A percentile compares a stretch with the other conserved stretches of the same genome.
These are phyloP conservation scores for Trichoderma simmonsii DNA, from an alignment of 2,329 filamentous ascomycete genomes.

Conservation along the genomic window DNA sequence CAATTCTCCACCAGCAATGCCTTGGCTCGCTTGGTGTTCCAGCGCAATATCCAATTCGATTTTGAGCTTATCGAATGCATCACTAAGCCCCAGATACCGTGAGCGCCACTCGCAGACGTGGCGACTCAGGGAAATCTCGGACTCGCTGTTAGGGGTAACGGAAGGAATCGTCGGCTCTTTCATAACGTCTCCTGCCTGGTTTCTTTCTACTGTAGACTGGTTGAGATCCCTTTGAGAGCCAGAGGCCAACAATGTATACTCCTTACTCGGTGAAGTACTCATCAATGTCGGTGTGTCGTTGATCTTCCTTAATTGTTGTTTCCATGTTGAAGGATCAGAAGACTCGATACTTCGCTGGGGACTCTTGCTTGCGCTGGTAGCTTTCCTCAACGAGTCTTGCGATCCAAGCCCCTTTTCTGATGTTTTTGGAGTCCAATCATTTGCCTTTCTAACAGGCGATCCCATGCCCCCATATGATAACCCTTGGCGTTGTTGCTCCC, in stretches of 20 bases:
- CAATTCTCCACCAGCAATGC: background rate
- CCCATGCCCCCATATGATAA: background rate
- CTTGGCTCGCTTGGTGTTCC: background rate
- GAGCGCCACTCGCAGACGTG: conserved; percentile 18
- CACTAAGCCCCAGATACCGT: conserved; percentile 14
- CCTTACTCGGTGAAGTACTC: background rate
- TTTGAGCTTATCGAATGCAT: conserved; percentile 15
- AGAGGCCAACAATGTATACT: background rate
- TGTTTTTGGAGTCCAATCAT: background rate
- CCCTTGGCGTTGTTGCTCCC: background rate
- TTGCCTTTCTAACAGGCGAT: background rate
- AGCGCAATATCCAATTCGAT: background rate
- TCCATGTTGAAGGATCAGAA: conserved; percentile 10
- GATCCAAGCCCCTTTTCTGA: background rate
- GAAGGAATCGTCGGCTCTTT: background rate
- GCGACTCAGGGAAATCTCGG: background rate
- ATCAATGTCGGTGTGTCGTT: background rate
- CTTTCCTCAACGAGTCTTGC: background rate
- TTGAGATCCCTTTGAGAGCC: background rate
- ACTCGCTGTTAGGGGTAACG: background rate
- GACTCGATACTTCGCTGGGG: background rate
- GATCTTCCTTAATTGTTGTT: conserved; percentile 4
- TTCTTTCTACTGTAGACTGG: background rate
- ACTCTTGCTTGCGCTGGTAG: background rate
- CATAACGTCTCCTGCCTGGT: background rate